Conservation (phyloP, 768 basidiomycete species). For the Gloeopeniophorella convolvens region DNA sequence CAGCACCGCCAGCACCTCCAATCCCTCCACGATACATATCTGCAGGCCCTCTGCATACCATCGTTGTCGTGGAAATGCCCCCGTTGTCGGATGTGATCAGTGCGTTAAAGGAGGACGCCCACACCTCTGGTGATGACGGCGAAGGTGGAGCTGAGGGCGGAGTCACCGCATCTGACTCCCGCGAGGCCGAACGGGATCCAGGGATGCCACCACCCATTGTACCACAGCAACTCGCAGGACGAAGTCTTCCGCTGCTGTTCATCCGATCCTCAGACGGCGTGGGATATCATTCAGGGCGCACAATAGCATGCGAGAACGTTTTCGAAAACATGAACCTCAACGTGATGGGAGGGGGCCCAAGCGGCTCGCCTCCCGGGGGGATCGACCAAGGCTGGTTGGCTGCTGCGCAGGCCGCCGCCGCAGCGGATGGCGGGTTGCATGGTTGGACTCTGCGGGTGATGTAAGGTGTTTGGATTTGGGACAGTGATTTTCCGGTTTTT, state of each 20-base stretch:
- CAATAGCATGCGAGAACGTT: constrained; percentile 75
- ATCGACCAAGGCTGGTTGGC: constrained; percentile 67
- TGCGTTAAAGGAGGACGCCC: constrained; percentile 66
- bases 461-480: constrained; percentile 32
- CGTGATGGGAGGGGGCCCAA: constrained; percentile 37
- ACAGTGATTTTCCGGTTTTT: constrained; percentile 8
- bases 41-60: constrained; percentile 57
- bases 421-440: constrained; percentile 58
- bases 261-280: constrained; percentile 80
- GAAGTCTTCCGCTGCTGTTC: constrained; percentile 72
- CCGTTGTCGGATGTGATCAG: constrained; percentile 67
- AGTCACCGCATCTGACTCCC: neutral
- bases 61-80: constrained; percentile 84
- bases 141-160: constrained; percentile 31
- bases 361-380: constrained; percentile 36
- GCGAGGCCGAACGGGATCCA: constrained; percentile 14
- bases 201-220: constrained; percentile 14
- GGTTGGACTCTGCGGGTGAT: constrained; percentile 79
- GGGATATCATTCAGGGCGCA: constrained; percentile 83
- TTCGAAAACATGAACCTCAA: constrained; percentile 64
- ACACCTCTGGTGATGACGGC: constrained; percentile 34
- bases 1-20: constrained; percentile 6
- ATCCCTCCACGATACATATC: constrained; percentile 46
- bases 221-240: constrained; percentile 52
- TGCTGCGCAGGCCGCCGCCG: constrained; percentile 63